Conservation (phyloP, 73 alveolate species). For the Paramecium primaurelia region DNA sequence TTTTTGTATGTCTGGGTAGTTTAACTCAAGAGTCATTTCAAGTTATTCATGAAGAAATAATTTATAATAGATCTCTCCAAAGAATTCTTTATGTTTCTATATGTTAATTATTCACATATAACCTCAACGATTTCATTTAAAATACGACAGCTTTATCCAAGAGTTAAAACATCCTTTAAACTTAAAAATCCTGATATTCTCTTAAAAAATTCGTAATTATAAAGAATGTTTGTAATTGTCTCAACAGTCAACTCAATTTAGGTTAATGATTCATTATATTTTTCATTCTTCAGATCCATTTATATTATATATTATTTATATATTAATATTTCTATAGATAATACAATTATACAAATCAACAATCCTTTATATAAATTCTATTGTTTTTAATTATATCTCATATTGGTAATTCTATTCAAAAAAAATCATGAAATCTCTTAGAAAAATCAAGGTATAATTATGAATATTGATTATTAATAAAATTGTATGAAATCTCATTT, state of each 20-base stretch:
- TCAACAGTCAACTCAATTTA: neutral
- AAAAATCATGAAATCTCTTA: too few species aligned
- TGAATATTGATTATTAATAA: neutral
- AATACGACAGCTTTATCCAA: neutral
- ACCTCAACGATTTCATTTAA: neutral
- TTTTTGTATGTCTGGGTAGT: neutral
- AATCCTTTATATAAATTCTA: neutral
- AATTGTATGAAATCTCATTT: neutral
- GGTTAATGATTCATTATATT: neutral
- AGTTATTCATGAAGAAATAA: neutral
- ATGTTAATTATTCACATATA: neutral
- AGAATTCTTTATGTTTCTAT: slow-evolving; percentile 12
- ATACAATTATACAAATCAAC: neutral
- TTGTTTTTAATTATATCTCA: too few species aligned
- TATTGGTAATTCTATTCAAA: too few species aligned
- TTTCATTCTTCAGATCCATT: neutral
- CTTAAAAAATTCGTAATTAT: neutral
- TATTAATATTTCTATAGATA: neutral
- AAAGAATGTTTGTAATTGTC: neutral
- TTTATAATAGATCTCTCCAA: slow-evolving; percentile 11
- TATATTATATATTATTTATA: neutral
- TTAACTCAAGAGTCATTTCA: neutral
- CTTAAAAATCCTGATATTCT: neutral
- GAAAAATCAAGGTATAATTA: neutral
- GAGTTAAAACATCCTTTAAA: neutral